Base-by-base conservation (phyloP, 345 rosid genomes). In the Eucalyptus pauciflora region DNA sequence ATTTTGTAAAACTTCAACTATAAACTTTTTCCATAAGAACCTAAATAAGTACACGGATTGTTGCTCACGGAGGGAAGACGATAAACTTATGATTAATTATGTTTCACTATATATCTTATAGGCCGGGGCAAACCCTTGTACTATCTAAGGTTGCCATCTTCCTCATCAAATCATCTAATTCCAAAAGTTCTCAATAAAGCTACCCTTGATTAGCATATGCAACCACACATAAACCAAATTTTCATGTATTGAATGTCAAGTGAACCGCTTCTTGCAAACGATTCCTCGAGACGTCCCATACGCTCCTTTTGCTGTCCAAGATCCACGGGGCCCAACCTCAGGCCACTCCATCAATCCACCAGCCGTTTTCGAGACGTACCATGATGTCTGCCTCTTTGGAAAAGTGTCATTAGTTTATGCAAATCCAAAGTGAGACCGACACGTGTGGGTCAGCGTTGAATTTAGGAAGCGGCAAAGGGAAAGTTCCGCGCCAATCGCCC, bases 61-160 rank as follows among this genome's bases (percentile, higher is more conserved):
- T 52, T 20, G 11, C 4, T 18, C 10, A 7, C 0, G 2, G 2
- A 6, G 5, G 27, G 27, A 22, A 54, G 60, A 3, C 2, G 11
- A 54, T 54, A 20, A 54, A 54, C 27, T 54, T 54, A 22, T 20
- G 12, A 56, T 56, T 56, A 56, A 56, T 22, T 56, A 54, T 11
- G 0, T 54, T 54, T 22, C 60, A 54, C 60, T 22, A 54, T 22
- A 54, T 54, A 54, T 54, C 56, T 51, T 54, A 22, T 0, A 22
- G 0, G 60, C 0, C 0, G 0, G 5, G 12, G 27, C 62, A 56
- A 56, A 56, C 62, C 24, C 13, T 56, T 2, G 24, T 10, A 56
- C 62, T 3, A 52, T 52, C 24, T 9, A 56, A 56, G 29, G 29
- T 56, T 1, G 62, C 0, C 62, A 56, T 56, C 29, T 10, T 56